phyloP scores from a whole-genome alignment of 2,329 filamentous ascomycete genomes.

The Fusarium dimerum region DNA sequence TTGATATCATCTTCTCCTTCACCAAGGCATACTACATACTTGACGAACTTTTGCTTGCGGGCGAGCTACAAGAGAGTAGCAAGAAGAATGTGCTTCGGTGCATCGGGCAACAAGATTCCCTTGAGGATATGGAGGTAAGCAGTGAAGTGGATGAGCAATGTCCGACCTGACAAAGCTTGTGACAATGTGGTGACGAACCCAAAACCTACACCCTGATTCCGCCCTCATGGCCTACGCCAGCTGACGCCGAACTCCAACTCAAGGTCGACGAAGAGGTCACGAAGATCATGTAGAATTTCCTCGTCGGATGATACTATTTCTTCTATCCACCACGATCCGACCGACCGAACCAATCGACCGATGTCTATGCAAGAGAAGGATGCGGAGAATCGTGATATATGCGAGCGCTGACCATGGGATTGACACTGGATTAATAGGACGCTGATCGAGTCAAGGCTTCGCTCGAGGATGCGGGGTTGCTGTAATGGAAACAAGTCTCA shows the following conservation, averaged over 20 bases:
- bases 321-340: slow-evolving; percentile 14
- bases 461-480: slow-evolving; percentile 32
- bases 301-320: slow-evolving; percentile 9
- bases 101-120: slow-evolving; percentile 94
- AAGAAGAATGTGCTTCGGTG: slow-evolving; percentile 98
- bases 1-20: slow-evolving; percentile 99
- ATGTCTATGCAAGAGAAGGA: slow-evolving; percentile 8
- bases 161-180: slow-evolving; percentile 16
- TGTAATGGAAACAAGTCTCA: slow-evolving; percentile 33
- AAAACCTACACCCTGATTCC: slow-evolving; percentile 11
- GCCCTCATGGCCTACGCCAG: slow-evolving; percentile 21
- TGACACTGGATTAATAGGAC: slow-evolving; percentile 34
- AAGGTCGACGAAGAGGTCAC: slow-evolving; percentile 90
- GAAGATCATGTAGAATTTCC: slow-evolving; percentile 73
- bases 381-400: slow-evolving; percentile 8
- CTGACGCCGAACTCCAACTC: slow-evolving; percentile 31
- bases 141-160: slow-evolving; percentile 6
- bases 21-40: slow-evolving; percentile 99
- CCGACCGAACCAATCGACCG: slow-evolving; percentile 21
- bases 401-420: slow-evolving; percentile 21
- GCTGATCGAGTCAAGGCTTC: slow-evolving; percentile 27
- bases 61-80: slow-evolving; percentile 97
- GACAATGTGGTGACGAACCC: slow-evolving; percentile 17
- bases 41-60: slow-evolving; percentile 91
- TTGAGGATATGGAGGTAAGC: slow-evolving; percentile 99